These are phyloP conservation scores for Coniochaeta sp. DNA, from an alignment of 2,329 filamentous ascomycete genomes.

Conservation along the genomic window DNA sequence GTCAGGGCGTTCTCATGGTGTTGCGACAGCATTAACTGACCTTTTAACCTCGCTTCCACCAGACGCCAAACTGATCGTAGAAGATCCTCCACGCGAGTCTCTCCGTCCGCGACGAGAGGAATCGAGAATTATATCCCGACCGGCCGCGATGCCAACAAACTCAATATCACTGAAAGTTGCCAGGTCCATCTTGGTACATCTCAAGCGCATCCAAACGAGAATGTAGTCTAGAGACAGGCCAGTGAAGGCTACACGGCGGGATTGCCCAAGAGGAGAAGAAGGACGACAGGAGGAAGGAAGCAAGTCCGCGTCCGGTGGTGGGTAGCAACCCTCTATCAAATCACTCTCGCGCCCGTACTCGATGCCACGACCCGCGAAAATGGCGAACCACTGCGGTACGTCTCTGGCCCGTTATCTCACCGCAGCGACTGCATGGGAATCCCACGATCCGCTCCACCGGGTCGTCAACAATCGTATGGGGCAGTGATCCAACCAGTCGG, in stretches of 20 bases:
- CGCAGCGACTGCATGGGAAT: not conserved
- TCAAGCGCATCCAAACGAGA: not conserved
- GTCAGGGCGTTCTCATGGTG: not conserved
- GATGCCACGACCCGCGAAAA: not conserved
- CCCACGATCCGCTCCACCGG: not conserved
- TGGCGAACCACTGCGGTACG: not conserved
- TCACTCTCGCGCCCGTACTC: not conserved
- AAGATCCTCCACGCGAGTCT: not conserved
- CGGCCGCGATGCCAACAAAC: not conserved
- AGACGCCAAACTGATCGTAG: not conserved
- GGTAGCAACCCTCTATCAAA: not conserved
- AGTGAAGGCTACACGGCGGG: not conserved
- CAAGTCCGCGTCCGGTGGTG: not conserved
- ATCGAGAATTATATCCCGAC: not conserved
- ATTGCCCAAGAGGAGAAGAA: not conserved
- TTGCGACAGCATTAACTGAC: not conserved
- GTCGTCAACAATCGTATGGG: not conserved
- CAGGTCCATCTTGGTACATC: not conserved
- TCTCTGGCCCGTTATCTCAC: not conserved
- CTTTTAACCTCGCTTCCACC: not conserved
- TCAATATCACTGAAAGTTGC: not conserved
- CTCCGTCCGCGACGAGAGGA: not conserved
- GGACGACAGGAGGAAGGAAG: not conserved
- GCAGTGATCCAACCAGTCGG: not conserved
- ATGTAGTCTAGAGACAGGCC: not conserved